phyloP scores from a whole-genome alignment of 1,284 basidiomycete genomes.

The Quambalaria eucalypti region DNA sequence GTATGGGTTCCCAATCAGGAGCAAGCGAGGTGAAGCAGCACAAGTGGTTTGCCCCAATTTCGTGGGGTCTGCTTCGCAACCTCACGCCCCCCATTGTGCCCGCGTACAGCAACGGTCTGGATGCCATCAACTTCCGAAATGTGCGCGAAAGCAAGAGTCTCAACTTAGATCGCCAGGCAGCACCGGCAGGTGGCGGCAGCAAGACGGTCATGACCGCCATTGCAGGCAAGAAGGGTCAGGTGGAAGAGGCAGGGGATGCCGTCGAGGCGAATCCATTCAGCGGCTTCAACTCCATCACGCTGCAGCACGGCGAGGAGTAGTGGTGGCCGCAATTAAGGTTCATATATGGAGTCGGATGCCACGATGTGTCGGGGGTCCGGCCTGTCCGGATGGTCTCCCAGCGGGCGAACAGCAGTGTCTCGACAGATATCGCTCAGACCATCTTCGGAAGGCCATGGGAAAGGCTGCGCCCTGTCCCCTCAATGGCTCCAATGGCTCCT shows the following conservation, averaged over 20 bases:
- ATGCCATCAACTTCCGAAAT: constrained; percentile 81
- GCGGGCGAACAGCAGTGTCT: no score
- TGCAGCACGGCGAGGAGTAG: constrained; percentile 31
- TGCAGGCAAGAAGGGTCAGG: constrained; percentile 33
- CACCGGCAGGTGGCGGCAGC: constrained; percentile 1
- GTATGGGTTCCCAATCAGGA: constrained; percentile 81
- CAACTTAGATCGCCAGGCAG: constrained; percentile 61
- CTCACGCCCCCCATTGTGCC: constrained; percentile 87
- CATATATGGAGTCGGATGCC: no score
- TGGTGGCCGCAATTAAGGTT: no score
- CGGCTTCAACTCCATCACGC: constrained; percentile 35
- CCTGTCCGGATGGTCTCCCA: no score
- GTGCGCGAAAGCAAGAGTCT: constrained; percentile 81
- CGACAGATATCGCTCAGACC: no score
- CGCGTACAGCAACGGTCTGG: constrained; percentile 65
- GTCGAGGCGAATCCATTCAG: constrained; percentile 38
- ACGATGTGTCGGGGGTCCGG: no score
- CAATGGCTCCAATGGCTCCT: no score
- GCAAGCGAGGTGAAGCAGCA: constrained; percentile 98
- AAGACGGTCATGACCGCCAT: constrained; percentile 29
- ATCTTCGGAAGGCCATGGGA: no score
- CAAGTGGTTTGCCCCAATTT: constrained; percentile 93
- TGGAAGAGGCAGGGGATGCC: constrained; percentile 42
- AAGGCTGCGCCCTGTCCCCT: no score
- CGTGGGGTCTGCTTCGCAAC: constrained; percentile 91